A percentile compares a stretch with the other conserved stretches of the same genome.
Conservation (phyloP, 495 filamentous ascomycete species). For the Annulohypoxylon bovei region DNA sequence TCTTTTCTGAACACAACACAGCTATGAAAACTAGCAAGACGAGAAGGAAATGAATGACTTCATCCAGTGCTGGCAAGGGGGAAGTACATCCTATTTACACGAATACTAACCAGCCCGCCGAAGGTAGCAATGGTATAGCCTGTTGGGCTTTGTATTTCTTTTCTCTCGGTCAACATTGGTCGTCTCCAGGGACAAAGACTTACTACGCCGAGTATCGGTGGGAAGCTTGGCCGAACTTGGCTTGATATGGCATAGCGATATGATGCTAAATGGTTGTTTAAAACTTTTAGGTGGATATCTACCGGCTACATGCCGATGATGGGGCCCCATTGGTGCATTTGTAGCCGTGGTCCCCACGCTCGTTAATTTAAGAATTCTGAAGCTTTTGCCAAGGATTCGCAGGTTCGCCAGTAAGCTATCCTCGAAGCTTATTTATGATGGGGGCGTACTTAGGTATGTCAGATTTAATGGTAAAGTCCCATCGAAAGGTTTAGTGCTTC, state of each 20-base stretch:
- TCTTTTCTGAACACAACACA: constrained; percentile 8
- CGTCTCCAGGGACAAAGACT: background rate
- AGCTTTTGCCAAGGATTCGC: constrained; percentile 26
- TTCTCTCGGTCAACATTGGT: constrained; percentile 26
- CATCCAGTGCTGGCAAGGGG: constrained; percentile 20
- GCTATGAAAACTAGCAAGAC: constrained; percentile 15
- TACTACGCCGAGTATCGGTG: constrained; percentile 41
- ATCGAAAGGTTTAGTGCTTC: background rate
- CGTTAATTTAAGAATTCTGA: constrained; percentile 21
- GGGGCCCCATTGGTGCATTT: constrained; percentile 25
- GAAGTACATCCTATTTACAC: constrained; percentile 31
- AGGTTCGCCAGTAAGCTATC: background rate
- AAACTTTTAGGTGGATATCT: constrained; percentile 31
- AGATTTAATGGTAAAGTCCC: background rate
- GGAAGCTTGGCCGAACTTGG: constrained; percentile 35
- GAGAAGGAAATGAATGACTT: constrained; percentile 18
- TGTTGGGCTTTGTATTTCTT: constrained; percentile 17
- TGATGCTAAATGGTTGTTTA: constrained; percentile 28
- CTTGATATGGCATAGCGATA: constrained; percentile 32
- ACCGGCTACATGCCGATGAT: constrained; percentile 33
- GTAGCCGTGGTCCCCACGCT: constrained; percentile 13
- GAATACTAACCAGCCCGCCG: background rate
- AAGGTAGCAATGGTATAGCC: constrained; percentile 5
- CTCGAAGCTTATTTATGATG: constrained; percentile 11
- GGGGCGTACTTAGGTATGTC: background rate